Base-by-base conservation (phyloP, 2,329 filamentous ascomycete genomes). In the Cyanodermella asteris region DNA sequence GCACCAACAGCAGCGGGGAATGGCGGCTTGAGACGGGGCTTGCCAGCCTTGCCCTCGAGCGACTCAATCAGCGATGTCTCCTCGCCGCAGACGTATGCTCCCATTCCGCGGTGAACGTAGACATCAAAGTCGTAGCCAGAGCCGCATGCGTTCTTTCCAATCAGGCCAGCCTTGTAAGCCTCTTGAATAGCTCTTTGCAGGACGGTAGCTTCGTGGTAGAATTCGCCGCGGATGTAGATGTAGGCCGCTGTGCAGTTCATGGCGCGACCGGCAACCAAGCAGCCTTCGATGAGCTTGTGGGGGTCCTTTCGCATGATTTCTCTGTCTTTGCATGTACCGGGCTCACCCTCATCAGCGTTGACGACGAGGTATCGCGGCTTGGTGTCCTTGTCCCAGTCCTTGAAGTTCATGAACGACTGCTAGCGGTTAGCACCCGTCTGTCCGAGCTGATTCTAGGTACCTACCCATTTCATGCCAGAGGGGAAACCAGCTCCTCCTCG, bases 221-320 rank as follows among this genome's bases (percentile, higher is more conserved):
- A 97, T 55, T 97, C 87, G 47, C 87, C 87, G 49, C 87, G 82
- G 43, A 97, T 97, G 55, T 97, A 97, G 49, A 97, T 97, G 58
- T 97, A 97, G 38, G 87, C 87, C 31, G 87, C 87, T 23, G 78
- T 87, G 45, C 82, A 87, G 58, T 97, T 97, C 87, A 97, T 97
- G 46, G 87, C 82, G 46, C 87, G 75, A 26, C 87, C 87, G 38
- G 87, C 81, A 24, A 97, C 74, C 35, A 97, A 62, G 53, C 87
- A 97, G 47, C 87, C 87, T 58, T 97, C 87, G 45, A 97, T 62
- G 36, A 97, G 75, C 65, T 97, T 97, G 63, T 97, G 87, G 34
- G 87, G 87, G 50, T 97, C 87, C 59, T 97, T 97, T 55, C 87
- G 81, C 87, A 97, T 97, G 40, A 97, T 97, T 54, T 97, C 87